phyloP scores from a whole-genome alignment of 2,329 filamentous ascomycete genomes.

The Fusarium sp. region DNA sequence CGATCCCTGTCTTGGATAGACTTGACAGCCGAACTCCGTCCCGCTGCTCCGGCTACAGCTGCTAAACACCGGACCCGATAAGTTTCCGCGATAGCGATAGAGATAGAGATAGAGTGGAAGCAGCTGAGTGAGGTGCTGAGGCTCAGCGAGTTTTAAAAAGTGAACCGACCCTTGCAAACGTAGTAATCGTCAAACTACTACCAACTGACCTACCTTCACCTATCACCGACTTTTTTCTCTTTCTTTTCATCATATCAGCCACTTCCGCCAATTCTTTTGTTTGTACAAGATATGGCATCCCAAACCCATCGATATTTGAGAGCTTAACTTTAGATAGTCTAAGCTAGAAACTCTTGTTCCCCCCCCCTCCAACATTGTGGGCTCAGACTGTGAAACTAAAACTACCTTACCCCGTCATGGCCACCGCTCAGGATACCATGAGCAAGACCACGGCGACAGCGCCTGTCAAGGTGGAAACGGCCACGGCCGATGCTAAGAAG shows the following conservation, averaged over 20 bases:
- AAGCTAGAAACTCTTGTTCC: slow-evolving; percentile 21
- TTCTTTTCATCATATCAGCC: slow-evolving; percentile 10
- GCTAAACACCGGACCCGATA: slow-evolving; percentile 30
- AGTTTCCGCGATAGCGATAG: slow-evolving; percentile 13
- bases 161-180: slow-evolving; percentile 26
- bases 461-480: slow-evolving; percentile 40
- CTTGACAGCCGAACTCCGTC: slow-evolving; percentile 27
- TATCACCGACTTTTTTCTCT: slow-evolving; percentile 11
- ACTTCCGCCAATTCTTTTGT: slow-evolving; percentile 9
- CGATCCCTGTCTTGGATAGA: slow-evolving; percentile 33
- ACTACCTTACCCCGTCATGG: slow-evolving; percentile 37
- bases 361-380: slow-evolving; percentile 14
- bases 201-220: not conserved
- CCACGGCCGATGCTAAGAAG: slow-evolving; percentile 55
- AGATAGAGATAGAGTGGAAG: slow-evolving; percentile 3
- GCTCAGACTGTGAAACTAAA: slow-evolving; percentile 6
- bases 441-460: slow-evolving; percentile 19
- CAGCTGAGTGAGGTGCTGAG: slow-evolving; percentile 23
- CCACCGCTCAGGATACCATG: slow-evolving; percentile 34
- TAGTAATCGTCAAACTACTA: slow-evolving; percentile 22
- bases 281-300: slow-evolving; percentile 19
- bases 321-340: slow-evolving; percentile 37
- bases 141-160: slow-evolving; percentile 29
- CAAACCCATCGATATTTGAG: slow-evolving; percentile 16
- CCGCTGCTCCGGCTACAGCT: slow-evolving; percentile 32